These are phyloP conservation scores for Pinus taeda DNA, from an alignment of 75 land plant species.

Conservation along the genomic window DNA sequence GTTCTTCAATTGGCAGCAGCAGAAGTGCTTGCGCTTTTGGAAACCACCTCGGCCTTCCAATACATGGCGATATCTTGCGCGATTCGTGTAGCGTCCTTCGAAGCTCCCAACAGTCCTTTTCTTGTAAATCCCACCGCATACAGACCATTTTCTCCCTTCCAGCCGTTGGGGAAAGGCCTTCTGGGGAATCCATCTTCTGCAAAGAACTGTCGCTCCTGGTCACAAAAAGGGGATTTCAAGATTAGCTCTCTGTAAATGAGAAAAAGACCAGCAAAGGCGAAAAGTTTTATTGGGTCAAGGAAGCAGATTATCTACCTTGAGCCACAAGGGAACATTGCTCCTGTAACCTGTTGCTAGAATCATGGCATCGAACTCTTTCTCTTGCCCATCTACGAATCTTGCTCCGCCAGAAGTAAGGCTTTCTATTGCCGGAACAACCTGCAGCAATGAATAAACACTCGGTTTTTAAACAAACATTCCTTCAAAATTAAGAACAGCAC, in stretches of 20 bases:
- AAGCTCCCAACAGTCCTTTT: conserved; percentile 30
- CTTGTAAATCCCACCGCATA: conserved; percentile 36
- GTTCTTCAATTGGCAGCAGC: too few relatives aligned
- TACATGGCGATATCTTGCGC: conserved; percentile 32
- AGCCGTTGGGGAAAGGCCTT: conserved; percentile 21
- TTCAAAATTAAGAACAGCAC: neutral
- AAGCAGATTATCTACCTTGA: conserved; percentile 38
- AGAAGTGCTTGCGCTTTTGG: too few relatives aligned
- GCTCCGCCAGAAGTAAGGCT: conserved; percentile 23
- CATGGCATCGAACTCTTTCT: conserved; percentile 34
- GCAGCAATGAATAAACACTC: conserved; percentile 1
- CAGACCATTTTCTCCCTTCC: conserved; percentile 33
- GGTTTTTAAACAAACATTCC: neutral
- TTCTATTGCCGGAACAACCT: conserved; percentile 45
- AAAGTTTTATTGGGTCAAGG: neutral
- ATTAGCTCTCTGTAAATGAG: neutral
- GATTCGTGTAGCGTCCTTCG: conserved; percentile 27
- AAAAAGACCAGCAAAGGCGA: neutral
- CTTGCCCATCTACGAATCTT: conserved; percentile 37
- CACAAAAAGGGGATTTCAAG: neutral
- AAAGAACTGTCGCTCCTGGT: conserved; percentile 31
- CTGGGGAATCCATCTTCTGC: conserved; percentile 34
- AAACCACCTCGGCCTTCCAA: conserved; percentile 15
- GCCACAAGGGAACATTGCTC: conserved; percentile 86
- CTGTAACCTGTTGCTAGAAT: conserved; percentile 72